Evolutionary conservation across 2,329 filamentous ascomycete genomes (phyloP), one percentile per base, ranked within the genome.

Genomic region (Juglanconis juglandina): DNA sequence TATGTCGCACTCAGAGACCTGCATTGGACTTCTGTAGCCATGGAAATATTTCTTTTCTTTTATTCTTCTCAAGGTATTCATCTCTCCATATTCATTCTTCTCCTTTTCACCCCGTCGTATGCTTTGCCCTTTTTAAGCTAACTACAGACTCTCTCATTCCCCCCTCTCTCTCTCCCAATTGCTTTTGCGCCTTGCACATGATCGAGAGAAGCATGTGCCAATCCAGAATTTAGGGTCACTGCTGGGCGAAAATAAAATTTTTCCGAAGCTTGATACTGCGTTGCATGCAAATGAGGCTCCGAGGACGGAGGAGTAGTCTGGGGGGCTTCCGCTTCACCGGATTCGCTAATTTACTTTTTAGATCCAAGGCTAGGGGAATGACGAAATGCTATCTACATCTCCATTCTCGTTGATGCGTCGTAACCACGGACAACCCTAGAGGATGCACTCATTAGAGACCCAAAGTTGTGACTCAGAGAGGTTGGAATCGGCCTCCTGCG

Each of bases 311-410:
- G 10, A 14, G 39, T 14, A 42, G 39, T 42, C 39, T 42, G 39
- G 39, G 39, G 13, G 10, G 57, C 35, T 44, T 53, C 42, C 44
- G 37, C 49, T 55, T 42, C 37, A 58, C 37, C 46, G 46, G 51
- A 42, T 58, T 53, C 55, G 59, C 48, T 51, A 60, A 41, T 57
- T 53, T 24, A 24, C 24, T 24, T 24, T 42, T 11, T 42, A 42
- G 59, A 58, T 58, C 44, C 30, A 44, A 17, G 17, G 39, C 52
- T 54, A 55, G 54, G 59, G 59, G 54, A 61, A 51, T 58, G 59
- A 61, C 55, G 42, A 53, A 14, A 47, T 24, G 24, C 24, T 24
- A 30, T 17, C 14, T 17, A 6, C 4, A 5, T 24, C 44, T 24
- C 14, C 9, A n/a, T 30, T 17, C 24, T 47, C 24, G 44, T 47